phyloP scores from a whole-genome alignment of 108 stramenopile genomes.

The Cyclotella atomus region DNA sequence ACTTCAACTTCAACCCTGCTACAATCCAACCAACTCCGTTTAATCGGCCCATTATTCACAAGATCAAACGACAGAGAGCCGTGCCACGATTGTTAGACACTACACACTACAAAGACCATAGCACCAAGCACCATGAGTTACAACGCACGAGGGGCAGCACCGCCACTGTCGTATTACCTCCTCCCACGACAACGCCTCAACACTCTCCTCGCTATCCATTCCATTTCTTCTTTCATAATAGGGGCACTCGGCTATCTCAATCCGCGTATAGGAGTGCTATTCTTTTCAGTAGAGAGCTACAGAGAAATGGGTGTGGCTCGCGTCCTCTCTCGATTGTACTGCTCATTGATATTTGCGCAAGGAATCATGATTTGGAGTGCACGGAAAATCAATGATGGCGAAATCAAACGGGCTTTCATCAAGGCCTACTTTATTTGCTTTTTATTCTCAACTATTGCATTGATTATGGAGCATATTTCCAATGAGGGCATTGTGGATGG shows the following conservation, averaged over 20 bases:
- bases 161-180: conserved; percentile 50
- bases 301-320: conserved; percentile 54
- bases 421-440: conserved; percentile 64
- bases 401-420: conserved; percentile 64
- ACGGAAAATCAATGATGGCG: conserved; percentile 60
- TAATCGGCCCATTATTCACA: no score
- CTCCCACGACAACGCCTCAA: conserved; percentile 60
- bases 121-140: conserved; percentile 31
- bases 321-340: conserved; percentile 45
- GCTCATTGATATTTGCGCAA: conserved; percentile 60
- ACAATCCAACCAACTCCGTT: no score
- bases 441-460: conserved; percentile 44
- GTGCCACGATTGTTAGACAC: no score
- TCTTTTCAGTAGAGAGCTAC: conserved; percentile 56
- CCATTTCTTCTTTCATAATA: conserved; percentile 43
- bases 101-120: neutral
- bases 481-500: conserved; percentile 62
- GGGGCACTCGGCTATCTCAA: conserved; percentile 51
- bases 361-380: conserved; percentile 61
- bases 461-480: conserved; percentile 50
- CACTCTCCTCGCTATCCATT: conserved; percentile 54
- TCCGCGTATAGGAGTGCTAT: conserved; percentile 29
- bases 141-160: conserved; percentile 33
- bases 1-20: no score
- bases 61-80: no score